Conservation (phyloP, 129 eudicot species). For the Helianthus annuus region DNA sequence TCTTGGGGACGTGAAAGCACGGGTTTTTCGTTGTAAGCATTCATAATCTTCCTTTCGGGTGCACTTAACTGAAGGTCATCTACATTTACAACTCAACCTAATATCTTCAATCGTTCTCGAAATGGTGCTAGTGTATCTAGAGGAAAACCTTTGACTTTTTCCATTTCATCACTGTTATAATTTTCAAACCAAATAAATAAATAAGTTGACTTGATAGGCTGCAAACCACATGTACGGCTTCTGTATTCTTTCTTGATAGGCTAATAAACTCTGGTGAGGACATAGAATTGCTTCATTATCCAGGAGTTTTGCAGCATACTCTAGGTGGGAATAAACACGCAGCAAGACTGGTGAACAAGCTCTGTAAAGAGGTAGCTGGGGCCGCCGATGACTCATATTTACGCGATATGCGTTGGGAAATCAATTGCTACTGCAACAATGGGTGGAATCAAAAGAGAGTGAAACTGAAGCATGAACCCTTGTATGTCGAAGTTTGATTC, state of each 20-base stretch:
- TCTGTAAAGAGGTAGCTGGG: slow-evolving; percentile 41
- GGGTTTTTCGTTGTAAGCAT: no score
- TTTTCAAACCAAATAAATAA: no score
- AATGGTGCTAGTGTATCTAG: no score
- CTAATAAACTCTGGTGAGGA: slow-evolving; percentile 43
- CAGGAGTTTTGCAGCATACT: slow-evolving; percentile 43
- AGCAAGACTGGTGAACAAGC: slow-evolving; percentile 41
- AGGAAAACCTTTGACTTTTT: no score
- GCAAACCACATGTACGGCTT: slow-evolving; percentile 44
- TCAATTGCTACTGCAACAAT: slow-evolving; percentile 31
- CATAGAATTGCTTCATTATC: slow-evolving; percentile 41
- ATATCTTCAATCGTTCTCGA: no score
- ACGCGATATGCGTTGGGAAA: slow-evolving; percentile 27
- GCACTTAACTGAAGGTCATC: no score
- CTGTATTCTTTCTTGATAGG: slow-evolving; percentile 42
- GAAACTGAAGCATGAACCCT: slow-evolving; percentile 28
- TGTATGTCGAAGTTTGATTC: slow-evolving; percentile 61
- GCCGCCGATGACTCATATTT: slow-evolving; percentile 41
- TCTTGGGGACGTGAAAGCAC: no score
- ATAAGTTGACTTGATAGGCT: no score
- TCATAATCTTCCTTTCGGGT: no score
- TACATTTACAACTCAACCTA: no score
- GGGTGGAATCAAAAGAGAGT: slow-evolving; percentile 22
- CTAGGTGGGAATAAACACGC: slow-evolving; percentile 44
- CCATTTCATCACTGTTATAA: no score